phyloP scores from a whole-genome alignment of 208 protist species.

The Borovskyia barvae region DNA sequence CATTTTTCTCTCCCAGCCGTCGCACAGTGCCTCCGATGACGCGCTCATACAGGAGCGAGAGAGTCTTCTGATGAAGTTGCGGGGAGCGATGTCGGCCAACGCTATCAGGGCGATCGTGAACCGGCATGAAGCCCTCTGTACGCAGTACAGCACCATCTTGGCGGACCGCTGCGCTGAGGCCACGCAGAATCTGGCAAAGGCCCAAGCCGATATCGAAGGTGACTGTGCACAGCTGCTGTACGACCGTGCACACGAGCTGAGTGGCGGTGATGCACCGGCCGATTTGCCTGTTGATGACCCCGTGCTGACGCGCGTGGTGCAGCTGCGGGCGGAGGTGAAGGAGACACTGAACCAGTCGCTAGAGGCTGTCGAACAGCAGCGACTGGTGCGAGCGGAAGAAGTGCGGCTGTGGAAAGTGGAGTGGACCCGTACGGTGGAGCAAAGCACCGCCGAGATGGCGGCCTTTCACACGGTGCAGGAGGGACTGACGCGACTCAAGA shows the following conservation, averaged over 20 bases:
- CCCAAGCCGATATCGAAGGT: constrained; percentile 18
- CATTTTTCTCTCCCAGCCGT: constrained; percentile 24
- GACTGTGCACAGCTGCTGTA: constrained; percentile 24
- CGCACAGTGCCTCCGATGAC: constrained; percentile 26
- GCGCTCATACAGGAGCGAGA: constrained; percentile 39
- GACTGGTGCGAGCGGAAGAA: constrained; percentile 40
- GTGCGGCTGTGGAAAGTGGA: constrained; percentile 28
- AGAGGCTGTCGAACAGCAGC: constrained; percentile 32
- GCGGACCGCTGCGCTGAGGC: constrained; percentile 32
- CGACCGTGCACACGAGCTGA: constrained; percentile 21
- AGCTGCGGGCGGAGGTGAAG: constrained; percentile 17
- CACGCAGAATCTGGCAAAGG: constrained; percentile 15
- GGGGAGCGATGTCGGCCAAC: constrained; percentile 40
- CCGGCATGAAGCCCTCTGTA: constrained; percentile 38
- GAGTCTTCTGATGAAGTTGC: constrained; percentile 33
- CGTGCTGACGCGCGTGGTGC: constrained; percentile 17
- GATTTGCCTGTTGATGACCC: constrained; percentile 18
- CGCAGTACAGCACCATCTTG: constrained; percentile 42
- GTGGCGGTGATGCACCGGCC: constrained; percentile 5
- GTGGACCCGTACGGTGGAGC: constrained; percentile 28
- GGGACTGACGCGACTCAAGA: constrained; percentile 53
- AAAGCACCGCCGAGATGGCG: constrained; percentile 64
- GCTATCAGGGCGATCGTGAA: constrained; percentile 51
- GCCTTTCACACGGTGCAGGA: constrained; percentile 63
- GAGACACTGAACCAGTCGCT: constrained; percentile 11